phyloP scores from a whole-genome alignment of 2,329 filamentous ascomycete genomes.

The Phyllosticta paracitricarpa region DNA sequence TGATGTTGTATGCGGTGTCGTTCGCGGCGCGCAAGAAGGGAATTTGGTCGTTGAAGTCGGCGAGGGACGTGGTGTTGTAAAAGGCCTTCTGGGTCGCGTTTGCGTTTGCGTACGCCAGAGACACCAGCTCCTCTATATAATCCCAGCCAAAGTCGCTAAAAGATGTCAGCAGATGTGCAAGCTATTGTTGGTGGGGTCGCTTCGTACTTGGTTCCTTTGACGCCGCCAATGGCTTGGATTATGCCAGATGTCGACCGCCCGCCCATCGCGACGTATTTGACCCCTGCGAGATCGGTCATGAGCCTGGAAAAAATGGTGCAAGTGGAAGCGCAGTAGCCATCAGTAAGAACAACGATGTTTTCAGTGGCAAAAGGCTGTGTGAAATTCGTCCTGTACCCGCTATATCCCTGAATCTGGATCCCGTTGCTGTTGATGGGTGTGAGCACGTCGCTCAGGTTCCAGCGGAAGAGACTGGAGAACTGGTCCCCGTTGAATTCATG shows the following conservation, averaged over 20 bases:
- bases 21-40: slow-evolving; percentile 23
- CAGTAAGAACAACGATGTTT: slow-evolving; percentile 44
- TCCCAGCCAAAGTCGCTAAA: slow-evolving; percentile 25
- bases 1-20: slow-evolving; percentile 22
- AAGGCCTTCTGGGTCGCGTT: slow-evolving; percentile 18
- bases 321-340: slow-evolving; percentile 50
- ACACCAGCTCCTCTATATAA: slow-evolving; percentile 22
- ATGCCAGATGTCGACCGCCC: slow-evolving; percentile 45
- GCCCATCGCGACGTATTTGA: slow-evolving; percentile 50
- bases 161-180: background rate
- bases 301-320: slow-evolving; percentile 50
- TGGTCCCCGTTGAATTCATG: slow-evolving; percentile 35
- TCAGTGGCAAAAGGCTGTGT: slow-evolving; percentile 45
- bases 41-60: slow-evolving; percentile 21
- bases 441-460: slow-evolving; percentile 33
- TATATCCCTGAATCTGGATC: slow-evolving; percentile 27
- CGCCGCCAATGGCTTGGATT: slow-evolving; percentile 51
- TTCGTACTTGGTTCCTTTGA: slow-evolving; percentile 40
- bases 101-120: slow-evolving; percentile 5
- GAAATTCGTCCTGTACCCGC: slow-evolving; percentile 28
- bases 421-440: slow-evolving; percentile 24
- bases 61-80: slow-evolving; percentile 23
- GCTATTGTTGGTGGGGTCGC: background rate
- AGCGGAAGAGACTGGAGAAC: slow-evolving; percentile 49
- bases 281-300: slow-evolving; percentile 41